phyloP scores from a whole-genome alignment of 108 stramenopile genomes.

The Skeletonema menzelii region DNA sequence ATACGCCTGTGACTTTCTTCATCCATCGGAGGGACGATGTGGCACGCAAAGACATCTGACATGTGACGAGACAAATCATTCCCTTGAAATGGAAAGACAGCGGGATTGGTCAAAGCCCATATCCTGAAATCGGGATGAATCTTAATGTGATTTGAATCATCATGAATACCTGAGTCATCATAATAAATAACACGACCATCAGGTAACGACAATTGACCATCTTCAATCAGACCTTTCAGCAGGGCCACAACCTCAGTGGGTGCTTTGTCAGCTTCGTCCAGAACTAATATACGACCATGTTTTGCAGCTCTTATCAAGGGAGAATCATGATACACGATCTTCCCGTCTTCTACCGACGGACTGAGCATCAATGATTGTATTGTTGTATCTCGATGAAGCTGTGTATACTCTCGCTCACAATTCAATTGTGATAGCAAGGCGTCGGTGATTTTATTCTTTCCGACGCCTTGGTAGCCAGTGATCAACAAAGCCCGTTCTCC shows the following conservation, averaged over 20 bases:
- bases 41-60: constrained; percentile 77
- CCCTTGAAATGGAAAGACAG: constrained; percentile 90
- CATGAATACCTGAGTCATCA: constrained; percentile 23
- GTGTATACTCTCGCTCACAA: constrained; percentile 90
- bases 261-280: constrained; percentile 96
- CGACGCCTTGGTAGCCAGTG: constrained; percentile 91
- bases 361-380: constrained; percentile 55
- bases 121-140: constrained; percentile 82
- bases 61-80: constrained; percentile 81
- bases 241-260: constrained; percentile 85
- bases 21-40: constrained; percentile 67
- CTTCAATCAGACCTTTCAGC: constrained; percentile 85
- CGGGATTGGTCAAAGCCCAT: constrained; percentile 85
- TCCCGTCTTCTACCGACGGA: constrained; percentile 76
- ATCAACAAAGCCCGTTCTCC: constrained; percentile 77
- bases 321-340: constrained; percentile 75
- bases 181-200: constrained; percentile 69
- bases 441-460: constrained; percentile 90
- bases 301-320: constrained; percentile 80
- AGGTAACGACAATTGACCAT: constrained; percentile 79
- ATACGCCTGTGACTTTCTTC: constrained; percentile 60
- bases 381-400: constrained; percentile 92
- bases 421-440: constrained; percentile 56
- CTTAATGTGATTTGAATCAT: constrained; percentile 33
- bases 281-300: constrained; percentile 72